Evolutionary conservation across 1,284 basidiomycete genomes (phyloP).

Genomic region (Anthracocystis walkeri): DNA sequence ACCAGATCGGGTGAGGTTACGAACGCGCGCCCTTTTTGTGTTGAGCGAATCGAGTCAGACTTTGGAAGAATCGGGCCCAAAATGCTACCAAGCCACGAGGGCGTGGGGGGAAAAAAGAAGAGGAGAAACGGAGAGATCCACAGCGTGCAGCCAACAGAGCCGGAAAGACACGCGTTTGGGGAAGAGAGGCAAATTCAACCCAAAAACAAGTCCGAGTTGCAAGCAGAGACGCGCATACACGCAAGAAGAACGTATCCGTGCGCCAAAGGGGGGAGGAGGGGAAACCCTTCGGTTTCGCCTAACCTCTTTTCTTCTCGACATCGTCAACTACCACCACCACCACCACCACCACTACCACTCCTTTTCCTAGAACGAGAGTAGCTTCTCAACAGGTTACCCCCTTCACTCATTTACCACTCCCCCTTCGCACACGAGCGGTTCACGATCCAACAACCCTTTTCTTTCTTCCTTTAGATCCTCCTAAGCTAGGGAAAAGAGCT

Average conservation of each 20-base stretch:
- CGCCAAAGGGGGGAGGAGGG: not conserved
- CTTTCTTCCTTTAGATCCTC: not conserved
- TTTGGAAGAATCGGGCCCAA: too few relatives aligned
- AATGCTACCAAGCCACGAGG: too few relatives aligned
- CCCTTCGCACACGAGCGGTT: not conserved
- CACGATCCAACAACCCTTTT: not conserved
- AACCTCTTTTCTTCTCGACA: not conserved
- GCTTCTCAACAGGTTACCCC: conserved; percentile 3
- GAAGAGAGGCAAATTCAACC: too few relatives aligned
- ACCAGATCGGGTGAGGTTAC: too few relatives aligned
- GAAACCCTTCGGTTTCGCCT: not conserved
- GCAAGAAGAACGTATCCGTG: not conserved
- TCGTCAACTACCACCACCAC: not conserved
- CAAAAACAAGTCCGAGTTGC: not conserved
- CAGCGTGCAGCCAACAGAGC: too few relatives aligned
- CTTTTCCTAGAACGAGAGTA: not conserved
- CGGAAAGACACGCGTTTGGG: too few relatives aligned
- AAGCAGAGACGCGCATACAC: not conserved
- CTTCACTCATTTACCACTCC: not conserved
- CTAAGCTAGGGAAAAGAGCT: not conserved
- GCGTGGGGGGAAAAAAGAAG: too few relatives aligned
- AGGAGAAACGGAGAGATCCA: too few relatives aligned
- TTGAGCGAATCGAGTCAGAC: too few relatives aligned
- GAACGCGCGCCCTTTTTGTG: too few relatives aligned
- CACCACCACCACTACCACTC: not conserved